Evolutionary conservation across 352 stramenopile genomes (phyloP).

Genomic region (Pythium scleroteichum): DNA sequence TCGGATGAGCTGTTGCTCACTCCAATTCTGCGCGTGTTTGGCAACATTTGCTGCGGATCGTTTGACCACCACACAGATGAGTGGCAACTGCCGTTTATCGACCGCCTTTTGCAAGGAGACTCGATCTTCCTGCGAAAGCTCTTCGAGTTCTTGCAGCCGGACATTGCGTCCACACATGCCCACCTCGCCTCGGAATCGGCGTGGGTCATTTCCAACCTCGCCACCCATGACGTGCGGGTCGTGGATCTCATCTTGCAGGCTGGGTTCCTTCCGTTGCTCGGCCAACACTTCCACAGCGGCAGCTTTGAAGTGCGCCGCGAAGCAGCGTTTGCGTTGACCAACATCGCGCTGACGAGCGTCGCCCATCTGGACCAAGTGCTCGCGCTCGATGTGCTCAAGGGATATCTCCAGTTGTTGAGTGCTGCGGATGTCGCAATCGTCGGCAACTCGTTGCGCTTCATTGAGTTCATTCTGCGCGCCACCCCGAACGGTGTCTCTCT

Average conservation of each 20-base stretch:
- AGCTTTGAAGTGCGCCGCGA: constrained; percentile 74
- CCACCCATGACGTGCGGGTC: constrained; percentile 49
- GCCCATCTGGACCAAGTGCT: constrained; percentile 54
- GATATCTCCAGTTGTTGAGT: constrained; percentile 56
- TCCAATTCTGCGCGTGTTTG: constrained; percentile 73
- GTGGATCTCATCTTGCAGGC: constrained; percentile 57
- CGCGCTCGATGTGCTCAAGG: constrained; percentile 56
- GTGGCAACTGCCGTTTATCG: constrained; percentile 68
- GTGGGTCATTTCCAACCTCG: constrained; percentile 81
- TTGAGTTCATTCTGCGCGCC: constrained; percentile 76
- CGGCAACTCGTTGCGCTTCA: constrained; percentile 70
- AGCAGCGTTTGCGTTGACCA: constrained; percentile 70
- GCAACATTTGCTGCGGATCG: constrained; percentile 76
- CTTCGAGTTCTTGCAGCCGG: constrained; percentile 52
- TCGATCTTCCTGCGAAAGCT: constrained; percentile 65
- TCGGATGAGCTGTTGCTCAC: constrained; percentile 67
- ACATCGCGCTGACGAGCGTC: constrained; percentile 66
- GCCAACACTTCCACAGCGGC: constrained; percentile 55
- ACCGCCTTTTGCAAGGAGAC: constrained; percentile 41
- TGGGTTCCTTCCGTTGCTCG: constrained; percentile 57
- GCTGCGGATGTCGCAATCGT: constrained; percentile 70
- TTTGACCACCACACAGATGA: constrained; percentile 71
- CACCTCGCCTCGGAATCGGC: constrained; percentile 62
- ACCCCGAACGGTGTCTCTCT: constrained; percentile 55
- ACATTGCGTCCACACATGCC: constrained; percentile 27